Evolutionary conservation across 2,329 filamentous ascomycete species (phyloP).

Genomic region (Botryosphaeria dothidea): DNA sequence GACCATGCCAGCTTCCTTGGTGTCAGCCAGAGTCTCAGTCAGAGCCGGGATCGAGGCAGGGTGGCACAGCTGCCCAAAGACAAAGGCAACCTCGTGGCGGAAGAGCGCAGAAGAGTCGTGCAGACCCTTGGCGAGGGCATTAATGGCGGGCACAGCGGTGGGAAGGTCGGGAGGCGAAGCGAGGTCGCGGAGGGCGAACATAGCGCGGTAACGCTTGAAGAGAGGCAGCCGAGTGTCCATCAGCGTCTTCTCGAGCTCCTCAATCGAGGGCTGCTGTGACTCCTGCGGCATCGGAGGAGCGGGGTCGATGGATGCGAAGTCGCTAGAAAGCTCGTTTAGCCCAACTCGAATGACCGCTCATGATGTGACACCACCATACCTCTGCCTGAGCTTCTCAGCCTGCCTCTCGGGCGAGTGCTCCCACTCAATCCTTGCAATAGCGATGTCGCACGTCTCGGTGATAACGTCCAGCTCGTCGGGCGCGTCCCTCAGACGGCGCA

Average conservation of each 20-base stretch:
- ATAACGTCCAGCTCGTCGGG: constrained; percentile 76
- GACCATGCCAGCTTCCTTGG: constrained; percentile 90
- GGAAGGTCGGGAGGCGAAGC: constrained; percentile 89
- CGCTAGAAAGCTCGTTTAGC: constrained; percentile 54
- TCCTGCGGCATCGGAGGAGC: constrained; percentile 81
- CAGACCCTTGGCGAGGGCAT: constrained; percentile 82
- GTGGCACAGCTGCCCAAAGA: constrained; percentile 94
- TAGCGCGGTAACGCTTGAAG: constrained; percentile 92
- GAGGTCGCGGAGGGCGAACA: constrained; percentile 95
- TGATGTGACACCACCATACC: constrained; percentile 54
- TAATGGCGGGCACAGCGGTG: constrained; percentile 83
- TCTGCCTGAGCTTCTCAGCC: constrained; percentile 76
- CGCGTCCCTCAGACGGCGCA: constrained; percentile 74
- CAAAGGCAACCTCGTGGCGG: constrained; percentile 96
- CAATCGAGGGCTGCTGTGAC: constrained; percentile 63
- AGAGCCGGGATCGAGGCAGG: constrained; percentile 95
- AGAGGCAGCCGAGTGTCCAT: constrained; percentile 78
- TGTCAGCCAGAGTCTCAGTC: constrained; percentile 73
- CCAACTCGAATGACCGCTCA: not conserved
- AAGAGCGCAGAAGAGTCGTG: constrained; percentile 87
- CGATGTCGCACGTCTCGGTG: constrained; percentile 95
- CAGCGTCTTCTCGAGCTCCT: constrained; percentile 72
- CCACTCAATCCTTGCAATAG: constrained; percentile 92
- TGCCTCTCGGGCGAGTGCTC: constrained; percentile 65
- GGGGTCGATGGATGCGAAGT: constrained; percentile 94